phyloP scores from a whole-genome alignment of 75 land plant genomes.

The Picea sitchensis region DNA sequence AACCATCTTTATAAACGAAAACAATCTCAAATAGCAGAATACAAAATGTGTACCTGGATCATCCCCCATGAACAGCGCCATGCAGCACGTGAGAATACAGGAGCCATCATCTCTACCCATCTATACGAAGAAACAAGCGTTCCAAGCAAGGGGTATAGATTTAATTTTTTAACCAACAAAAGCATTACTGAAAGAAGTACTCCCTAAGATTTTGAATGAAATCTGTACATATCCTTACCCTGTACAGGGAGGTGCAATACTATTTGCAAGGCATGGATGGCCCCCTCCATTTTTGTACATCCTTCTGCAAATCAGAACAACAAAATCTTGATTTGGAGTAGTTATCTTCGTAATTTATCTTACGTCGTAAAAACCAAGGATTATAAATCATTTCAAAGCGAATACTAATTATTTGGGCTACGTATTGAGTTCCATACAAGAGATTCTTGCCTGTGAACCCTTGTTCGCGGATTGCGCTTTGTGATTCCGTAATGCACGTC shows the following conservation, averaged over 20 bases:
- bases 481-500: constrained; percentile 82
- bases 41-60: constrained; percentile 17
- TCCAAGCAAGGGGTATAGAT: neutral
- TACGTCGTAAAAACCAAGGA: neutral
- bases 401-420: no score
- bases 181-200: neutral
- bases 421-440: no score
- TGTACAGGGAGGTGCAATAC: constrained; percentile 42
- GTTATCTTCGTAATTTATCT: no score
- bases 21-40: no score
- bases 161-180: neutral
- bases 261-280: constrained; percentile 14
- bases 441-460: constrained; percentile 62
- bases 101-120: constrained; percentile 49
- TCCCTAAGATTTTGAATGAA: neutral
- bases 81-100: constrained; percentile 31
- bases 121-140: constrained; percentile 7
- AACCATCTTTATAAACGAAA: no score
- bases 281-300: no score
- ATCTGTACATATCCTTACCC: constrained; percentile 39
- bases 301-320: neutral
- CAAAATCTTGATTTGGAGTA: neutral
- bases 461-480: constrained; percentile 22
- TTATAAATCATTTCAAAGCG: neutral
- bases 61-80: constrained; percentile 37